Evolutionary conservation across 2,329 filamentous ascomycete species (phyloP), one percentile per base, ranked within the genome.

Genomic region (Falciphora oryzae): DNA sequence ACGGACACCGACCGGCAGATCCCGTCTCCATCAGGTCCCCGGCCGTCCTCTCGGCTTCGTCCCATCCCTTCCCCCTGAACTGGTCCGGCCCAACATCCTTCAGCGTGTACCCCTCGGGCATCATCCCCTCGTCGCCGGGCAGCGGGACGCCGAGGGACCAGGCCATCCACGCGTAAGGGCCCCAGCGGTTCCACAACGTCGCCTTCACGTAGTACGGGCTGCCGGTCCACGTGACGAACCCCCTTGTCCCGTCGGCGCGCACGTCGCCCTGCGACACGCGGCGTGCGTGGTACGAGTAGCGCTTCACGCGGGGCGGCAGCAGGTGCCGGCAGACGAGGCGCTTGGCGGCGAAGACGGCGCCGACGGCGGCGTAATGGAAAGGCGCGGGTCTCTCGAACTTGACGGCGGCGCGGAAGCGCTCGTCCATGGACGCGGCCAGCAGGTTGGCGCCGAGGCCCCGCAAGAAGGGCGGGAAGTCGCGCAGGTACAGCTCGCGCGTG

Each of bases 141-240:
- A 84, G 66, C 35, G 75, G 75, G 1, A 78, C 81, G 11, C 82
- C 83, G 59, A 73, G 68, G 10, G 76, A 61, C 71, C 80, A 73
- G 27, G 77, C 72, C 4, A 84, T 65, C 79, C 81, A 81, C 0
- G 81, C 86, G 66, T 74, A 73, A 0, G 81, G 87, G 2, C 84
- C 85, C 86, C 84, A 92, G 65, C 85, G 83, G 70, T 81, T 85
- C 84, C 81, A 85, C 57, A 84, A 73, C 0, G 83, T 89, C 32
- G 80, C 80, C 66, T 83, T 80, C 29, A 84, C 79, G 73, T 91
- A 91, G 75, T 84, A 90, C 2, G 89, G 89, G 60, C 86, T 18
- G 4, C 50, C 56, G 6, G 25, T 35, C 32, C 38, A 59, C 29
- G 11, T 13, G 16, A 22, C 25, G 32, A 63, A 59, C n/a, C 25